phyloP scores from a whole-genome alignment of 2,329 filamentous ascomycete species.

The Parasarocladium wereldwijsianum region DNA sequence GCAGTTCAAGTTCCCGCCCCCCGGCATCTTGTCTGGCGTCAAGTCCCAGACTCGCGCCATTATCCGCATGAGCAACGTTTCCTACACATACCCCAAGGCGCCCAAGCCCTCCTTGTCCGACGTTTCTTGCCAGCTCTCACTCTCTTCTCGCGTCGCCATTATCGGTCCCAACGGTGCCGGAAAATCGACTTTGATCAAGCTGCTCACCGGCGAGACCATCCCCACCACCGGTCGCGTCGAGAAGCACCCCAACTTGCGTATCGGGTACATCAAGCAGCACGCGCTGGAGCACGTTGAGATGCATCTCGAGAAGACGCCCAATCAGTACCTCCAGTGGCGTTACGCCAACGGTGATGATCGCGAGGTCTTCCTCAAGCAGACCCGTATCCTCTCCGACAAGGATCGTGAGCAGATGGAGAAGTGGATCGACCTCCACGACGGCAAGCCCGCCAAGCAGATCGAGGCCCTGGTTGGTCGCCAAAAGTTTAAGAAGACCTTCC shows the following conservation, averaged over 20 bases:
- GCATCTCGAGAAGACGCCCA: slow-evolving; percentile 98
- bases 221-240: slow-evolving; percentile 77
- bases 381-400: slow-evolving; percentile 70
- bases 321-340: slow-evolving; percentile 97
- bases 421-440: slow-evolving; percentile 70
- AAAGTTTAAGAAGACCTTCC: slow-evolving; percentile 98
- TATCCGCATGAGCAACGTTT: slow-evolving; percentile 83
- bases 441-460: slow-evolving; percentile 60
- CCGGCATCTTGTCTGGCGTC: slow-evolving; percentile 85
- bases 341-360: slow-evolving; percentile 95
- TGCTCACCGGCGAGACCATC: slow-evolving; percentile 83
- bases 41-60: slow-evolving; percentile 91
- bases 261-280: slow-evolving; percentile 99
- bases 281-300: slow-evolving; percentile 98
- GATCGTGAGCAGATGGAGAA: slow-evolving; percentile 90
- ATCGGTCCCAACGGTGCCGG: slow-evolving; percentile 96
- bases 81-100: slow-evolving; percentile 85
- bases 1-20: slow-evolving; percentile 96
- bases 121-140: slow-evolving; percentile 71
- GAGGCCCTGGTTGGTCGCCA: slow-evolving; percentile 89
- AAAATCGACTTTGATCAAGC: slow-evolving; percentile 96
- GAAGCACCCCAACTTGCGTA: slow-evolving; percentile 96
- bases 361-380: slow-evolving; percentile 96
- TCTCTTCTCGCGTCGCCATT: slow-evolving; percentile 89
- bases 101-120: slow-evolving; percentile 77